Evolutionary conservation across 352 stramenopile genomes (phyloP), one percentile per base, ranked within the genome.

Genomic region (Globisporangium irregulare): DNA sequence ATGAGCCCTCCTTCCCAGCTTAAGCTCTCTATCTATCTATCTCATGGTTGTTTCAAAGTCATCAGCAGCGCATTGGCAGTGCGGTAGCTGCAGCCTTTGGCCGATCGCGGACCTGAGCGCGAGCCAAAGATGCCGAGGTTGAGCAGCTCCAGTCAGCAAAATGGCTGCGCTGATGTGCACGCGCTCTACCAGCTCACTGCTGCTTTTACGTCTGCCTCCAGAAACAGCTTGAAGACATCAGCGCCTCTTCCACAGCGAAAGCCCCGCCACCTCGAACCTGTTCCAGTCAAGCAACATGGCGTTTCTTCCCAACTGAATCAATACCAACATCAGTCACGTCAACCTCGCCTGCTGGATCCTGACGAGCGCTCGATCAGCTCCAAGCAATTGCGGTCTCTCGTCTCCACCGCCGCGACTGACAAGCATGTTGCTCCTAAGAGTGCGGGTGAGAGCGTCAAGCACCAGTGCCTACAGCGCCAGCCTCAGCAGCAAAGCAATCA

Each of bases 191-290:
- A 61, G 29, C 55, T 61, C 53, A 9, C 53, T 9, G 24, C 25
- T 27, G 14, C 53, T 14, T 43, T 12, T 14, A 18, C 36, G 12
- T 43, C 36, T 20, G 6, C 38, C 18, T 48, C 38, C 55, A 34
- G 55, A 29, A 22, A 18, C 29, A 46, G 29, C 29, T 12, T 9
- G 10, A 46, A 29, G 8, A 61, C 48, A 22, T 4, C 18, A n/a
- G 34, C n/a, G 29, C 20, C 55, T 15, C 20, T 5, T 10, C 15
- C 24, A 4, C 55, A 61, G 1, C 18, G 55, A n/a, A 61, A 61
- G 55, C 55, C 55, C 7, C 55, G 29, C 27, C 55, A 61, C 15
- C 55, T 61, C 20, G 55, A 61, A 20, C 29, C 55, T 34, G 55
- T 61, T n/a, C 32, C 38, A 20, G 29, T 8, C 8, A 60, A 46